Percentiles rank a stretch among this genome's conserved stretches.
These are phyloP conservation scores for Nannochloris sp. DNA, from an alignment of 139 green algal genomes.

Conservation along the genomic window DNA sequence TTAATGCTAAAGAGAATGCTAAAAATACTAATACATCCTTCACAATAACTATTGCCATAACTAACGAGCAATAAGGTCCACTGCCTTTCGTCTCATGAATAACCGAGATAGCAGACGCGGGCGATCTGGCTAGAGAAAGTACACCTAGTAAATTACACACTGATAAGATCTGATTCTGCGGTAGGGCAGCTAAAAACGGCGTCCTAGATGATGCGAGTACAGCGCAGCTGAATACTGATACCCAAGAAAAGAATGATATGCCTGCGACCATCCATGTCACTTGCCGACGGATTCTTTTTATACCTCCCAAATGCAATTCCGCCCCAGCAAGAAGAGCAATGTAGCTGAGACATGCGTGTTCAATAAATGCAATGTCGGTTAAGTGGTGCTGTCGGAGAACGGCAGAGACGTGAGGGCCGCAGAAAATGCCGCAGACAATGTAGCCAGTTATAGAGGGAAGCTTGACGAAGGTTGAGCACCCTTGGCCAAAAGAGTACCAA, in stretches of 20 bases:
- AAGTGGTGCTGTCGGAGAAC: constrained; percentile 47
- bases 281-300: constrained; percentile 50
- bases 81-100: constrained; percentile 71
- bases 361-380: constrained; percentile 30
- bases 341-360: constrained; percentile 59
- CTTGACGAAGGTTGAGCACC: neutral
- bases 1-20: constrained; percentile 50
- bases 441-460: constrained; percentile 64
- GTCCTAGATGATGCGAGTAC: constrained; percentile 23
- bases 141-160: constrained; percentile 59
- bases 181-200: constrained; percentile 9
- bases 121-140: constrained; percentile 76
- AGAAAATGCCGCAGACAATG: constrained; percentile 60
- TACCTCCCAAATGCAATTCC: constrained; percentile 59
- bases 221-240: constrained; percentile 2
- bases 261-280: constrained; percentile 39
- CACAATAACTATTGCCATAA: constrained; percentile 79
- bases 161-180: neutral
- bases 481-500: neutral
- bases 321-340: constrained; percentile 72
- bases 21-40: constrained; percentile 90
- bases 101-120: constrained; percentile 79
- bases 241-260: neutral
- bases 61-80: constrained; percentile 68
- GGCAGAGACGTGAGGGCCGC: constrained; percentile 46